Base-by-base conservation (phyloP, 306 rosid species). In the Citrullus mucosospermus region DNA sequence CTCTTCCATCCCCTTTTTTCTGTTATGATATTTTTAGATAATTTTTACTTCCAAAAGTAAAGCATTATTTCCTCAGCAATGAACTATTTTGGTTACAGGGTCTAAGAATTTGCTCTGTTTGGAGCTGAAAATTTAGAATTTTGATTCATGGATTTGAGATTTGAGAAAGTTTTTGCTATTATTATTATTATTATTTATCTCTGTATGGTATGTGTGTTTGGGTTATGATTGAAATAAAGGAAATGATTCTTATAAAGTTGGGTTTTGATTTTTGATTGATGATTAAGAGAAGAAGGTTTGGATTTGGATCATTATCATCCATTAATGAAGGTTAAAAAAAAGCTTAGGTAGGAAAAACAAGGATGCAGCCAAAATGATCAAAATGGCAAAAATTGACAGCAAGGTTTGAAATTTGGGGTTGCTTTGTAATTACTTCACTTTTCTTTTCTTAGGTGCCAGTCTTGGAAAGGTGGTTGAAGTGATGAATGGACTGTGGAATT, bases 381-480 rank as follows among this genome's bases (percentile, higher is more conserved):
- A 43, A 14, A 28, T 36, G 9, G 76, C 46, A 63, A 63, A 48
- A 14, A 71, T n/a, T 71, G 76, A 71, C 20, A 25, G 41, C 59
- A 71, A 71, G 6, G 58, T 44, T 70, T 70, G 76, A 70, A 44
- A 20, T 70, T 70, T 22, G 76, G 8, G 38, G 76, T 71, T 71
- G 76, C 76, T 71, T 71, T 71, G 76, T 46, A 25, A 28, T 28
- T 11, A 71, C 76, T 71, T 71, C 22, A 71, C 58, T 48, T 71
- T 71, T 8, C 38, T 20, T 20, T 32, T 32, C 36, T 32, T 32
- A 32, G 36, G 36, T 32, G 36, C 36, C 36, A 32, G 36, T 32
- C 36, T 32, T 32, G 36, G 14, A 44, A 15, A 70, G 57, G 76
- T 59, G 81, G 80, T 71, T 76, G 81, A 58, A 60, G 59, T 43